Evolutionary conservation across 768 basidiomycete species (phyloP).

Genomic region (Trametes meyenii): DNA sequence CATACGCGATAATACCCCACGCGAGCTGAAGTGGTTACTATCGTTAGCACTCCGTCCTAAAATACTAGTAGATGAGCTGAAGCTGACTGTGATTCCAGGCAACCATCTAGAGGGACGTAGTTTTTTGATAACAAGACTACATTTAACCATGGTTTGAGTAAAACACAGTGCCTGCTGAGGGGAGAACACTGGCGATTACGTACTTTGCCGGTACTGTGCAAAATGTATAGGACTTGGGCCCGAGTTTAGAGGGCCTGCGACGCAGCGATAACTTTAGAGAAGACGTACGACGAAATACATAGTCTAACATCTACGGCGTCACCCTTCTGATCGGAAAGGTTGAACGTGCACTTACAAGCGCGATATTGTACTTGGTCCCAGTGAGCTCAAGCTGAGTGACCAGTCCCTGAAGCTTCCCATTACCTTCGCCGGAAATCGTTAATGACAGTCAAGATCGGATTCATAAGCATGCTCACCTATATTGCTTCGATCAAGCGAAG

Average conservation of each 20-base stretch:
- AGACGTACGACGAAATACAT: slow-evolving; percentile 68
- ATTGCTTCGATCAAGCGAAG: slow-evolving; percentile 34
- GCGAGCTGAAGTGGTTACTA: slow-evolving; percentile 42
- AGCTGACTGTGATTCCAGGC: slow-evolving; percentile 60
- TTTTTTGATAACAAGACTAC: slow-evolving; percentile 55
- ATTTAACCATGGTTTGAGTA: neutral
- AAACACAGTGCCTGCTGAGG: too few species aligned
- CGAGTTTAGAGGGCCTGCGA: slow-evolving; percentile 36
- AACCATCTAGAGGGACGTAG: slow-evolving; percentile 73
- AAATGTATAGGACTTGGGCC: slow-evolving; percentile 49
- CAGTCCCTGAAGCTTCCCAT: slow-evolving; percentile 48
- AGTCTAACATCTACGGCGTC: slow-evolving; percentile 46
- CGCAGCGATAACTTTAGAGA: neutral
- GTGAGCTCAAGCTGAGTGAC: slow-evolving; percentile 54
- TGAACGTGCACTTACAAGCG: slow-evolving; percentile 46
- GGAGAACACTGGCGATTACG: too few species aligned
- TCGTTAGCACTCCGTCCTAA: neutral
- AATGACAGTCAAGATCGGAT: neutral
- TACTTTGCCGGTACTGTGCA: slow-evolving; percentile 77
- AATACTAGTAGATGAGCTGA: too few species aligned
- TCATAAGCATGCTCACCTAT: slow-evolving; percentile 12
- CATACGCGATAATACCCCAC: slow-evolving; percentile 69
- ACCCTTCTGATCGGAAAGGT: too few species aligned
- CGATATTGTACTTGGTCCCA: slow-evolving; percentile 66
- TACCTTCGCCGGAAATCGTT: slow-evolving; percentile 18